Conservation (phyloP, 2,329 filamentous ascomycete species). For the Colletotrichum gigasporum region DNA sequence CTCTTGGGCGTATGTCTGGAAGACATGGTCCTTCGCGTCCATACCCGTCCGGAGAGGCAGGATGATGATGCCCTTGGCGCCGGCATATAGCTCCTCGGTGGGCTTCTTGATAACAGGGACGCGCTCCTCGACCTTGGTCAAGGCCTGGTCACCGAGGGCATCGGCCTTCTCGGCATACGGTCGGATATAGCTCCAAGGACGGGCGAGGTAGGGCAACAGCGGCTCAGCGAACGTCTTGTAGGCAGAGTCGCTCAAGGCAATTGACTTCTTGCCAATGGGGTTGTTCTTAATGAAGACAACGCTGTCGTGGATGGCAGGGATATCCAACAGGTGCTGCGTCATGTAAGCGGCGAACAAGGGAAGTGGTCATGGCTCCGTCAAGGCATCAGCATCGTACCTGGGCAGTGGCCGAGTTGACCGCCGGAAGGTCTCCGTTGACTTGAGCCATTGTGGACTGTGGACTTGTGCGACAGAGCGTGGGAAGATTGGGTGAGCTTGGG, state of each 20-base stretch:
- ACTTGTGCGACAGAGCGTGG: too few species aligned
- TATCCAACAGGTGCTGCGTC: slow-evolving; percentile 81
- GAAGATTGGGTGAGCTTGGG: not conserved
- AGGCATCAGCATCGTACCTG: slow-evolving; percentile 54
- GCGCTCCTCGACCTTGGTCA: slow-evolving; percentile 73
- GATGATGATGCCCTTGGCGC: slow-evolving; percentile 69
- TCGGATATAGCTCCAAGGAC: slow-evolving; percentile 82
- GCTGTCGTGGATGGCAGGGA: slow-evolving; percentile 83
- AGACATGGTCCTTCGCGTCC: slow-evolving; percentile 70
- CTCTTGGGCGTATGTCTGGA: slow-evolving; percentile 65
- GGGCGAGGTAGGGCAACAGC: slow-evolving; percentile 79
- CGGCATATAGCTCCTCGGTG: slow-evolving; percentile 73
- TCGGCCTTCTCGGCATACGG: slow-evolving; percentile 90
- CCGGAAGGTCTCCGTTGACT: slow-evolving; percentile 61
- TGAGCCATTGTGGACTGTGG: slow-evolving; percentile 49
- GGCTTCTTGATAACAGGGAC: slow-evolving; percentile 82
- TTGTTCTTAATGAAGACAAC: slow-evolving; percentile 83
- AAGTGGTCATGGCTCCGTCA: too few species aligned
- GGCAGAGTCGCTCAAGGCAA: slow-evolving; percentile 77
- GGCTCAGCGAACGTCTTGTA: slow-evolving; percentile 83
- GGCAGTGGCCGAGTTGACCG: slow-evolving; percentile 58
- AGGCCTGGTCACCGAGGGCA: slow-evolving; percentile 75
- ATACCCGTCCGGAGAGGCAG: slow-evolving; percentile 70
- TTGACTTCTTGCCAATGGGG: slow-evolving; percentile 83
- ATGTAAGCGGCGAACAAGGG: too few species aligned